Evolutionary conservation across 2,329 filamentous ascomycete genomes (phyloP).

Genomic region (Alternaria longipes): DNA sequence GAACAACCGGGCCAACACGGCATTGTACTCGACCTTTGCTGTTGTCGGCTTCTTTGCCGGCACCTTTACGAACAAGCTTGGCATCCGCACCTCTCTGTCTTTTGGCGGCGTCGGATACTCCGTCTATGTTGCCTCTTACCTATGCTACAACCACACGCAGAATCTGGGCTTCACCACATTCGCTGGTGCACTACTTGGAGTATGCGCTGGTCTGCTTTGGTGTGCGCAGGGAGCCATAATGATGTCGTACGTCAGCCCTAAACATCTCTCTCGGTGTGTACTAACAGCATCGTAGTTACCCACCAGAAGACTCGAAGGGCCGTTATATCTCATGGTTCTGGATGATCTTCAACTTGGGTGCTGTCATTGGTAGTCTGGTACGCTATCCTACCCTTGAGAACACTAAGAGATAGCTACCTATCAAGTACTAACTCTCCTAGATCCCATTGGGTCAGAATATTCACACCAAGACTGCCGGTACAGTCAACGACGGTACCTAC

Average conservation of each 20-base stretch:
- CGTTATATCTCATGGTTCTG: slow-evolving; percentile 91
- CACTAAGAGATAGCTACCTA: slow-evolving; percentile 19
- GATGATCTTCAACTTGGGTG: slow-evolving; percentile 94
- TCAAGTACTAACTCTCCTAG: slow-evolving; percentile 44
- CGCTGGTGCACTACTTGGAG: slow-evolving; percentile 77
- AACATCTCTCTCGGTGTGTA: no score
- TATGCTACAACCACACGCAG: slow-evolving; percentile 73
- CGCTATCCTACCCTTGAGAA: slow-evolving; percentile 52
- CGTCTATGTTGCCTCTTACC: slow-evolving; percentile 75
- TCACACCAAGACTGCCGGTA: slow-evolving; percentile 60
- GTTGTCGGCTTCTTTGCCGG: slow-evolving; percentile 71
- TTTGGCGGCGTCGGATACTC: slow-evolving; percentile 81
- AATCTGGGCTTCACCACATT: slow-evolving; percentile 79
- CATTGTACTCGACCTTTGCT: slow-evolving; percentile 76
- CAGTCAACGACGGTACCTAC: slow-evolving; percentile 81
- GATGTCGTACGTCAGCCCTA: slow-evolving; percentile 66
- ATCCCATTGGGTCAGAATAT: slow-evolving; percentile 80
- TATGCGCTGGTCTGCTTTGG: slow-evolving; percentile 84
- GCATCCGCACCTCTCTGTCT: slow-evolving; percentile 72
- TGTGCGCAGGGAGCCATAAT: slow-evolving; percentile 85
- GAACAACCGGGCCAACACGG: slow-evolving; percentile 73
- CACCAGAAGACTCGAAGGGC: slow-evolving; percentile 81
- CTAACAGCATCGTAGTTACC: slow-evolving; percentile 62
- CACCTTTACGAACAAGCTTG: slow-evolving; percentile 79
- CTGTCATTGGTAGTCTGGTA: slow-evolving; percentile 81